These are phyloP conservation scores for Magnaporthiopsis rhizophila DNA, from an alignment of 2,329 filamentous ascomycete genomes.

Conservation along the genomic window DNA sequence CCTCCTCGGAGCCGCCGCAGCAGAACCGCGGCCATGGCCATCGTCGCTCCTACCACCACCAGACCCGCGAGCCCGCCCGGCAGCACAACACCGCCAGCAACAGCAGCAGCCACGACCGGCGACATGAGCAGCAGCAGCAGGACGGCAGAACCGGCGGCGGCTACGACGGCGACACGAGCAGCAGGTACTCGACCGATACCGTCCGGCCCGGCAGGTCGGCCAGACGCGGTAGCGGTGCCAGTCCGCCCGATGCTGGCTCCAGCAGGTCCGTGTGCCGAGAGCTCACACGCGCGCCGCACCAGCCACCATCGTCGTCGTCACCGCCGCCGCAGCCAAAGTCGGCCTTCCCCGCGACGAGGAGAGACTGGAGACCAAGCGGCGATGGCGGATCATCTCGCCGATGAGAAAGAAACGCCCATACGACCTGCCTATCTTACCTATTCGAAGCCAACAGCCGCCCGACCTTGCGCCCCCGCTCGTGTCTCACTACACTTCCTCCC, in stretches of 20 bases:
- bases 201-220: background rate
- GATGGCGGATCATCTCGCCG: background rate
- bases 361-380: background rate
- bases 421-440: background rate
- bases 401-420: slow-evolving; percentile 1
- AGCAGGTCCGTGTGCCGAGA: background rate
- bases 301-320: background rate
- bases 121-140: background rate
- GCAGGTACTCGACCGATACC: background rate
- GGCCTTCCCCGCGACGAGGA: background rate
- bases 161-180: background rate
- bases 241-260: background rate
- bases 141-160: background rate
- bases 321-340: background rate
- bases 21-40: background rate
- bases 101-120: background rate
- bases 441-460: background rate
- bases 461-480: background rate
- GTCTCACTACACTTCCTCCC: background rate
- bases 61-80: background rate
- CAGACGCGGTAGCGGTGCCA: no score
- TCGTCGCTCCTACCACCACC: background rate
- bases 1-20: background rate
- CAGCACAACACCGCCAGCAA: background rate
- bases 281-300: background rate